These are phyloP conservation scores for Vigna trinervia DNA, from an alignment of 306 rosid genomes.

Conservation along the genomic window DNA sequence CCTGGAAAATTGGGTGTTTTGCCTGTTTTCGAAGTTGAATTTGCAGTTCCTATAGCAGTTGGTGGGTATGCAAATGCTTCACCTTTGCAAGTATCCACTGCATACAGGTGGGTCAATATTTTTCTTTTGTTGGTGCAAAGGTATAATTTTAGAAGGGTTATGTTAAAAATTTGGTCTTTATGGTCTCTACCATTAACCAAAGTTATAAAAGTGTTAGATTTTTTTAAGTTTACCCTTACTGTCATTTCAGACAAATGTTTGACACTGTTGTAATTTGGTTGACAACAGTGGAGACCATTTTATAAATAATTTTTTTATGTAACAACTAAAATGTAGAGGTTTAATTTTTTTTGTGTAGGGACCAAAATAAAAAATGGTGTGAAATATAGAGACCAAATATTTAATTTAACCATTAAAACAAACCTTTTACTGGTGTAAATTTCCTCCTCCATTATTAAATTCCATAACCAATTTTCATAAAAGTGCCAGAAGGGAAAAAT, in stretches of 20 bases:
- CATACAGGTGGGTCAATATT: constrained; percentile 72
- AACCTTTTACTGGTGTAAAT: constrained; percentile 12
- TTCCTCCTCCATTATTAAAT: neutral
- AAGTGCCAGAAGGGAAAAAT: neutral
- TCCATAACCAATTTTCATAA: neutral
- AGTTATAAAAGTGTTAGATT: neutral
- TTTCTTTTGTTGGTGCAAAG: neutral
- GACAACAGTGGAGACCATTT: neutral
- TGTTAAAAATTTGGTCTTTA: neutral
- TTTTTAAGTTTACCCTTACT: neutral
- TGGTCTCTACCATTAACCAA: neutral
- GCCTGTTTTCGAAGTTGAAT: constrained; percentile 98
- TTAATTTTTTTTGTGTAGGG: neutral
- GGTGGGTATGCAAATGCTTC: constrained; percentile 99
- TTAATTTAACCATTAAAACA: constrained; percentile 9
- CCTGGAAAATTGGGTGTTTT: constrained; percentile 98
- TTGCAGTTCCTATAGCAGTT: constrained; percentile 95
- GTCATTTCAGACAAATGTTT: neutral
- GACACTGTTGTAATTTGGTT: neutral
- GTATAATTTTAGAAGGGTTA: neutral
- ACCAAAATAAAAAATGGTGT: neutral
- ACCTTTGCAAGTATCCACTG: constrained; percentile 97
- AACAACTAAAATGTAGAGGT: neutral
- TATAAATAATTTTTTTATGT: neutral
- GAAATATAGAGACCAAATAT: neutral